Base-by-base conservation (phyloP, 139 green algal species). In the Spirogloea muscicola region DNA sequence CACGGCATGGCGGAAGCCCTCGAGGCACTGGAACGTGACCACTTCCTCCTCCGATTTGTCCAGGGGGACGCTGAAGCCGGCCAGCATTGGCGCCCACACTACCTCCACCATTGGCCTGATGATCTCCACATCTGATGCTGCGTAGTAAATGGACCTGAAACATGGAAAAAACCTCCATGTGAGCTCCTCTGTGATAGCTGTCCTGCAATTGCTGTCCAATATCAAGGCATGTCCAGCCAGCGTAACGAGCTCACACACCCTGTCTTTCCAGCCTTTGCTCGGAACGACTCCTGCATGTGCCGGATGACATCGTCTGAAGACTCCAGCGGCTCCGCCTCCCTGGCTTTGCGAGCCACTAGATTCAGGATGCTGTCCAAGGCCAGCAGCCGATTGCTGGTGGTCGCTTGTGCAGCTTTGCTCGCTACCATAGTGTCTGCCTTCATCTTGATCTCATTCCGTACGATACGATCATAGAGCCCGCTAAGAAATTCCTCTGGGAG, bases 381-480 rank as follows among this genome's bases (percentile, higher is more conserved):
- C 70, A 97, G 86, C 78, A 97, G 71, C 10, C 74, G 68, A 67
- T 85, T 91, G 82, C 72, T 25, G 38, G 72, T 25, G 4, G 18
- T 67, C 38, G 3, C 33, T 70, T 13, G 31, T 78, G n/a, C n/a
- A n/a, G n/a, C n/a, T n/a, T n/a, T n/a, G 27, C 31, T n/a, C 0
- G 29, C 5, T 33, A 18, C 49, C 29, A 42, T 21, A 29, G 31
- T n/a, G 48, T 80, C 72, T 2, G 84, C 79, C 84, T 94, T 94
- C 88, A 98, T 96, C 85, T 96, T 95, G 85, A 99, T 98, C 82
- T 98, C 94, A 77, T 98, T 92, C 70, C 34, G 88, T 2, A 90
- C 75, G 69, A 99, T 98, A 73, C 93, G 87, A 61, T 98, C 91
- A 77, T 98, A 99, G 44, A 98, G 86, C 3, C 77, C 82, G 6